These are phyloP conservation scores for Rhinocladiella mackenziei DNA, from an alignment of 2,329 filamentous ascomycete genomes.

Conservation along the genomic window DNA sequence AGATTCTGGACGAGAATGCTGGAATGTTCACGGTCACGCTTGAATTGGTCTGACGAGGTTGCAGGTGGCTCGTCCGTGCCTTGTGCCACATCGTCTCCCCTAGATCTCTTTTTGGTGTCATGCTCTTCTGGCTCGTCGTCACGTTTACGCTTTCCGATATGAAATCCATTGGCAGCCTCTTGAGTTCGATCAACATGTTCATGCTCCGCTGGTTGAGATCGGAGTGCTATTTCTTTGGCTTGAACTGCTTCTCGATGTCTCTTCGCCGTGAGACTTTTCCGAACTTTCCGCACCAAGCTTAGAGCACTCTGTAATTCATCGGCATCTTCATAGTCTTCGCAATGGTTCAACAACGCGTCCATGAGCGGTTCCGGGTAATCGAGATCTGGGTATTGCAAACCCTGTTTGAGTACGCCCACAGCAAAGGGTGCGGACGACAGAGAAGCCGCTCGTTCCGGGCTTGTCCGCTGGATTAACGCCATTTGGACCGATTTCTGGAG, in stretches of 20 bases:
- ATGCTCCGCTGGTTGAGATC: constrained; percentile 32
- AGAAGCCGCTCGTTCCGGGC: constrained; percentile 52
- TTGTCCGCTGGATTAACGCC: constrained; percentile 48
- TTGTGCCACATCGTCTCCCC: constrained; percentile 39
- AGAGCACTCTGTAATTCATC: constrained; percentile 69
- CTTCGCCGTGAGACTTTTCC: constrained; percentile 59
- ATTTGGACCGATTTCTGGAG: constrained; percentile 66
- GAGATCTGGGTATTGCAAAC: constrained; percentile 51
- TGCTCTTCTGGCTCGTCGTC: constrained; percentile 54
- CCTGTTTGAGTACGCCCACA: constrained; percentile 71
- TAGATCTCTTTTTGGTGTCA: constrained; percentile 64
- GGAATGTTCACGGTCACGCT: constrained; percentile 86
- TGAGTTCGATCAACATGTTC: constrained; percentile 29
- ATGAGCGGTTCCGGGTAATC: constrained; percentile 51
- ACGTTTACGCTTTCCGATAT: constrained; percentile 68
- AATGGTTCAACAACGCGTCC: constrained; percentile 51
- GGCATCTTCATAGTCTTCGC: constrained; percentile 83
- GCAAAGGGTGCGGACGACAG: constrained; percentile 66
- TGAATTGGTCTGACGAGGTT: constrained; percentile 44
- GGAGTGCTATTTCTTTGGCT: constrained; percentile 42
- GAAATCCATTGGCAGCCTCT: constrained; percentile 30
- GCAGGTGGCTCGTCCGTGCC: constrained; percentile 37
- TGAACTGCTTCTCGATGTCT: constrained; percentile 63
- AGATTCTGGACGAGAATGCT: constrained; percentile 77
- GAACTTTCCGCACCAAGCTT: constrained; percentile 67